These are phyloP conservation scores for Ogataea paraovalis DNA, from an alignment of 805 yeast genomes.

Conservation along the genomic window DNA sequence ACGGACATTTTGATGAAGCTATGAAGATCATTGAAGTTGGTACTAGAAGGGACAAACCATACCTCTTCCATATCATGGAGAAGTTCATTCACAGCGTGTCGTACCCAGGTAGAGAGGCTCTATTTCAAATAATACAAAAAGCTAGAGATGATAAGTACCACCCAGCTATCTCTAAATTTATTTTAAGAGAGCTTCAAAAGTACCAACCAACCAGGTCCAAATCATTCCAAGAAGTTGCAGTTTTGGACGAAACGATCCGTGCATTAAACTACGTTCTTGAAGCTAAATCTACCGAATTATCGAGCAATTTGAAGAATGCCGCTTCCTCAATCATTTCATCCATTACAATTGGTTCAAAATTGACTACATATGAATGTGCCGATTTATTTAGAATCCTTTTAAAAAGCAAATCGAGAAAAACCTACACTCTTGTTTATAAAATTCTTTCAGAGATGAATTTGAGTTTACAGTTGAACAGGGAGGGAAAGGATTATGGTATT, in stretches of 20 bases:
- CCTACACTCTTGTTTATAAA: constrained; percentile 26
- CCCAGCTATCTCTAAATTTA: constrained; percentile 13
- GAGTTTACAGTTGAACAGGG: constrained; percentile 4
- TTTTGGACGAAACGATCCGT: constrained; percentile 18
- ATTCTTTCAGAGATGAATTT: constrained; percentile 31
- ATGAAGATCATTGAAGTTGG: constrained; percentile 18
- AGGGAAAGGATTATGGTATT: constrained; percentile 14
- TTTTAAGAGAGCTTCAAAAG: constrained; percentile 14
- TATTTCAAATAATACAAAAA: constrained; percentile 14
- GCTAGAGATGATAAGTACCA: constrained; percentile 8
- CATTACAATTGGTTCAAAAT: constrained; percentile 18
- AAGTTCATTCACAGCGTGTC: constrained; percentile 10
- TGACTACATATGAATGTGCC: constrained; percentile 26
- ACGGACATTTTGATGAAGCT: constrained; percentile 17
- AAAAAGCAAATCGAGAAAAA: constrained; percentile 17
- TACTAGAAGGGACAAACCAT: constrained; percentile 21
- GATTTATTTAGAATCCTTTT: constrained; percentile 21
- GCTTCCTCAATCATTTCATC: constrained; percentile 14
- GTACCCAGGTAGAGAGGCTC: constrained; percentile 23
- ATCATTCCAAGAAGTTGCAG: constrained; percentile 19
- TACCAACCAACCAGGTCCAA: constrained; percentile 8
- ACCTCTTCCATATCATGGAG: constrained; percentile 19
- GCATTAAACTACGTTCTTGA: constrained; percentile 5
- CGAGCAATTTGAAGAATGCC: constrained; percentile 6
- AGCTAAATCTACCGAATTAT: not conserved